Evolutionary conservation across 2,329 filamentous ascomycete species (phyloP), one percentile per base, ranked within the genome.

Genomic region (Fusarium cicatricum): DNA sequence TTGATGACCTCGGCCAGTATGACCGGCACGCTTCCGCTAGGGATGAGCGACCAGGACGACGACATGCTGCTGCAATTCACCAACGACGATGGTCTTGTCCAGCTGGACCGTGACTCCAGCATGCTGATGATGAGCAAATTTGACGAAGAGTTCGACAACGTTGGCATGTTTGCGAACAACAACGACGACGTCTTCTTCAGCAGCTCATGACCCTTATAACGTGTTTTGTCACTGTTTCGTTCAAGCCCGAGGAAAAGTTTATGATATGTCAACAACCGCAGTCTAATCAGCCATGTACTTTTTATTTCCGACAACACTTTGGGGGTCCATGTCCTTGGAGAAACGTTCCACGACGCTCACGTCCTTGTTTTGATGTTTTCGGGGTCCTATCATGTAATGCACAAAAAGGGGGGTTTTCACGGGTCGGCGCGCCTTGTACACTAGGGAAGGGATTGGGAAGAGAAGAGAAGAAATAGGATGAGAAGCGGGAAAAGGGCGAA

Each of bases 161-260:
- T 80, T 28, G 75, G 75, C 69, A 81, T 85, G 80, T 84, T 85
- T 62, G 77, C 74, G 23, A 75, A 76, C 59, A 76, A 73, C 58
- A 76, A 74, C 55, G 80, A 82, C 50, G 82, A 84, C 57, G 73
- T 84, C 50, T 83, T 85, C 65, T 85, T 84, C 65, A 75, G 77
- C 45, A 75, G 61, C 59, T 63, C 69, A 50, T 75, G 60, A 68
- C 5, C 8, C 16, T 17, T 28, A 15, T 19, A 19, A 15, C 33
- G 11, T 34, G 26, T 42, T 26, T 45, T n/a, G 17, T 54, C 48
- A 14, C 28, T 51, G 28, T 36, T 52, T 44, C 36, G 28, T 42
- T 38, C 38, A 40, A 40, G 28, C 36, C 37, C 43, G 17, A 4
- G 37, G 17, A 65, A 55, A 55, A 59, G 50, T 61, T 47, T 42